These are phyloP conservation scores for Lecanicillium sp. DNA, from an alignment of 2,329 filamentous ascomycete species.

Conservation along the genomic window DNA sequence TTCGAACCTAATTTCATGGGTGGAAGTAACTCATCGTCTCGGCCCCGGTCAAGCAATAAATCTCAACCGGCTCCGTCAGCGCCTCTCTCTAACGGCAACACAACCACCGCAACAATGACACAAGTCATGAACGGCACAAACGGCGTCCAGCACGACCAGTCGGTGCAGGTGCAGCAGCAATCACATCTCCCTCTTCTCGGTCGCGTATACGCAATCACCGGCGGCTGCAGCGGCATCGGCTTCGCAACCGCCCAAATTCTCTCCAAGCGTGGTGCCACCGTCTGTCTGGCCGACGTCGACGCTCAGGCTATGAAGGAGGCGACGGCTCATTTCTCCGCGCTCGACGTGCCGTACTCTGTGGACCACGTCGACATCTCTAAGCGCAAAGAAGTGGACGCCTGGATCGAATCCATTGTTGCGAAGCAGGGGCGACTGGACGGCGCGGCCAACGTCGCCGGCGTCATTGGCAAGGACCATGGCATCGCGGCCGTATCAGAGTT, in stretches of 20 bases:
- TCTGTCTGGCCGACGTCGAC: constrained; percentile 30
- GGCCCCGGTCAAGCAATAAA: too few relatives aligned
- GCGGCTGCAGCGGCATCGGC: constrained; percentile 31
- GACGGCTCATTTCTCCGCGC: constrained; percentile 19
- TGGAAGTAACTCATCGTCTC: too few relatives aligned
- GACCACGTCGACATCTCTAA: constrained; percentile 38
- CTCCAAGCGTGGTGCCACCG: constrained; percentile 24
- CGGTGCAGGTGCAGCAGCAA: not conserved
- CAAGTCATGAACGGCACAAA: not conserved
- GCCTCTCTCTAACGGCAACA: too few relatives aligned
- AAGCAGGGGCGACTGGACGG: constrained; percentile 43
- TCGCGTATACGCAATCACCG: constrained; percentile 23
- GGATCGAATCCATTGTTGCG: constrained; percentile 35
- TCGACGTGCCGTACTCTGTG: constrained; percentile 20
- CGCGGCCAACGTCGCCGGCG: constrained; percentile 45
- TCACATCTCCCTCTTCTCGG: too few relatives aligned
- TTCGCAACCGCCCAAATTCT: constrained; percentile 31
- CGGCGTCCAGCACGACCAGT: not conserved
- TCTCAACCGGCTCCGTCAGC: too few relatives aligned
- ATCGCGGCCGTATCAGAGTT: constrained; percentile 30
- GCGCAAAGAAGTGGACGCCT: constrained; percentile 38
- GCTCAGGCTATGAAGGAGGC: constrained; percentile 21
- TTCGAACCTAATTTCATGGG: too few relatives aligned
- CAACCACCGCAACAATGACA: not conserved
- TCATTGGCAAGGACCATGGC: constrained; percentile 36